Conservation (phyloP, 805 yeast genomes). For the Starmerella geochares region DNA sequence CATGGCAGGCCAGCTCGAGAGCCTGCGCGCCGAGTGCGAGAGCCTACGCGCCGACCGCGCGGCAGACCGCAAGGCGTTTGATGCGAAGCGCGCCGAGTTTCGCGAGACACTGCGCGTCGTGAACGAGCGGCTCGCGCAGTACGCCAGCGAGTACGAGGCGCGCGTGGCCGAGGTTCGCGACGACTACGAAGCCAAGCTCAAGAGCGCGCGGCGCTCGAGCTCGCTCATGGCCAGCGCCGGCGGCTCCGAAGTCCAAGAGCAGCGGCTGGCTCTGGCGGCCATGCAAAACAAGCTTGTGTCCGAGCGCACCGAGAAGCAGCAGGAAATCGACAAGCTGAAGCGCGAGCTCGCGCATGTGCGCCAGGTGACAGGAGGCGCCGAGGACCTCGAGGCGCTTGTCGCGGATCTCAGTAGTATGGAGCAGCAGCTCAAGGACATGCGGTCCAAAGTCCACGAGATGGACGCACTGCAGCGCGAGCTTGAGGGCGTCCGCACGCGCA, state of each 20-base stretch:
- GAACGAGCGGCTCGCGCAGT: slow-evolving; percentile 25
- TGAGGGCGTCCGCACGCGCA: slow-evolving; percentile 17
- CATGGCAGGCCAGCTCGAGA: slow-evolving; percentile 4
- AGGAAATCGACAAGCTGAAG: slow-evolving; percentile 17
- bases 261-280: slow-evolving; percentile 31
- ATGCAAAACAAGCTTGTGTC: slow-evolving; percentile 31
- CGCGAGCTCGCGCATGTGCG: slow-evolving; percentile 23
- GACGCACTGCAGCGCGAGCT: slow-evolving; percentile 28
- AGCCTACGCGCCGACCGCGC: slow-evolving; percentile 27
- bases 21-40: slow-evolving; percentile 26
- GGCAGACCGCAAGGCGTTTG: slow-evolving; percentile 28
- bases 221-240: neutral
- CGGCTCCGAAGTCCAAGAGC: slow-evolving; percentile 26
- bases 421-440: slow-evolving; percentile 24
- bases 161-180: slow-evolving; percentile 22
- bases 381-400: slow-evolving; percentile 17
- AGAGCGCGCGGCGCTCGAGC: slow-evolving; percentile 22
- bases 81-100: slow-evolving; percentile 29
- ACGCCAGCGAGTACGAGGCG: slow-evolving; percentile 22
- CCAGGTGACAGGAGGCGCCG: slow-evolving; percentile 18
- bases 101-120: slow-evolving; percentile 24
- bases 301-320: slow-evolving; percentile 24
- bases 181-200: slow-evolving; percentile 23
- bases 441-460: slow-evolving; percentile 24
- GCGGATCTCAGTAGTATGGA: slow-evolving; percentile 24